Percentiles rank a stretch among this genome's conserved stretches.
These are phyloP conservation scores for Boletus sp. DNA, from an alignment of 768 basidiomycete species.

Conservation along the genomic window DNA sequence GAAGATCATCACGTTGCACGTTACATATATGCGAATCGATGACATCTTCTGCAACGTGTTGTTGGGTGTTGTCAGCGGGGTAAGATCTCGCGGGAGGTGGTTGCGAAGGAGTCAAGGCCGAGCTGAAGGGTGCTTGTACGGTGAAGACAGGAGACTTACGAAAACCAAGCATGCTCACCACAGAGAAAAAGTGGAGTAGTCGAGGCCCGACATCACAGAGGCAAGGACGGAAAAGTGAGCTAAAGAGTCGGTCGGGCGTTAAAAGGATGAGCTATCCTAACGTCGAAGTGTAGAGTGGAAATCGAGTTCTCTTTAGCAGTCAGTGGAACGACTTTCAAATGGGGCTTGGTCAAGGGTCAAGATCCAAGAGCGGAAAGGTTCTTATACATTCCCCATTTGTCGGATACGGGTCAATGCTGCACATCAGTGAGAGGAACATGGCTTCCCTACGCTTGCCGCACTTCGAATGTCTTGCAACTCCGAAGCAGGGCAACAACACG, in stretches of 20 bases:
- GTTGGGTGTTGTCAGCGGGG: conserved; percentile 27
- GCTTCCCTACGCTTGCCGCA: conserved; percentile 28
- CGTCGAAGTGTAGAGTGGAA: conserved; percentile 11
- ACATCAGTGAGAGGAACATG: conserved; percentile 26
- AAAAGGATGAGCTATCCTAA: conserved; percentile 6
- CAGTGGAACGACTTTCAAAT: conserved; percentile 21
- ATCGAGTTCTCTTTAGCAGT: conserved; percentile 19
- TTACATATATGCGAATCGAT: conserved; percentile 26
- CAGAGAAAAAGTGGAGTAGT: conserved; percentile 30
- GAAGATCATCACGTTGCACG: conserved; percentile 34
- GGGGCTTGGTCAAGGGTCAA: conserved; percentile 26
- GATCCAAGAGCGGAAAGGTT: conserved; percentile 24
- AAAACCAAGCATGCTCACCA: conserved; percentile 11
- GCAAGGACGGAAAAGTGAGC: background rate
- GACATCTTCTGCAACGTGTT: conserved; percentile 31
- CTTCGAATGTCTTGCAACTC: conserved; percentile 31
- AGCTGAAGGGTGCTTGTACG: conserved; percentile 10
- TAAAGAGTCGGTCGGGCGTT: conserved; percentile 5
- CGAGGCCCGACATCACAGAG: conserved; percentile 22
- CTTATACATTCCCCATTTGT: conserved; percentile 28
- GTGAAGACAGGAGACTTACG: background rate
- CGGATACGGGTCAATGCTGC: conserved; percentile 22
- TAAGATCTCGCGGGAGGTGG: conserved; percentile 22
- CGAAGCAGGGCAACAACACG: conserved; percentile 32
- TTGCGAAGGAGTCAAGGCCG: conserved; percentile 29